Evolutionary conservation across 2,329 filamentous ascomycete species (phyloP).

Genomic region (Calonectria pauciramosa): DNA sequence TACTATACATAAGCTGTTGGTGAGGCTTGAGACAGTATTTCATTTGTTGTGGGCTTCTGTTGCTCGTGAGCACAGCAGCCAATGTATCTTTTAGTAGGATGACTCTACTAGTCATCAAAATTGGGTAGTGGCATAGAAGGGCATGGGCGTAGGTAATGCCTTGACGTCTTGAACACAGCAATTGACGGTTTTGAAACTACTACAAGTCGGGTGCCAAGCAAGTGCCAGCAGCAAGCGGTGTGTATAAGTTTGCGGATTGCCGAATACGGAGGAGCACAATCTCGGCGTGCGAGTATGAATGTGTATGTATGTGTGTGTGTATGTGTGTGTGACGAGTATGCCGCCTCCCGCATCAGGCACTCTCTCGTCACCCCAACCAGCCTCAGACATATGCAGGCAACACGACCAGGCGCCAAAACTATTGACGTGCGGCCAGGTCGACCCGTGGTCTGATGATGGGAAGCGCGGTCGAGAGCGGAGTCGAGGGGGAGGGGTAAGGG

Average conservation of each 20-base stretch:
- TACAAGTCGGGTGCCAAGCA: not conserved
- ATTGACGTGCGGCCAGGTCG: not conserved
- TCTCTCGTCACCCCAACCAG: not conserved
- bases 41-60: not conserved
- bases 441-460: not conserved
- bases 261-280: not conserved
- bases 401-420: not conserved
- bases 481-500: not conserved
- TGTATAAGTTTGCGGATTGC: not conserved
- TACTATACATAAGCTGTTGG: slow-evolving; percentile 28
- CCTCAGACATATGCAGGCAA: not conserved
- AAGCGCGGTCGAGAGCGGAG: not conserved
- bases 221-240: not conserved
- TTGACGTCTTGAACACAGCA: not conserved
- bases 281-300: not conserved
- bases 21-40: slow-evolving; percentile 19
- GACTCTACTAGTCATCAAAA: not conserved
- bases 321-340: not conserved
- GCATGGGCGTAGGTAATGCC: slow-evolving; percentile 15
- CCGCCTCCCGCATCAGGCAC: not conserved
- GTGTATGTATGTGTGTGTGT: not conserved
- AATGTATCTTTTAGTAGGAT: not conserved
- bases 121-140: slow-evolving; percentile 25
- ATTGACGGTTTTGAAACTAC: not conserved
- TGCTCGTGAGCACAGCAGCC: not conserved